phyloP scores from a whole-genome alignment of 1,284 basidiomycete genomes.

The Rhodotorula mucilaginosa region DNA sequence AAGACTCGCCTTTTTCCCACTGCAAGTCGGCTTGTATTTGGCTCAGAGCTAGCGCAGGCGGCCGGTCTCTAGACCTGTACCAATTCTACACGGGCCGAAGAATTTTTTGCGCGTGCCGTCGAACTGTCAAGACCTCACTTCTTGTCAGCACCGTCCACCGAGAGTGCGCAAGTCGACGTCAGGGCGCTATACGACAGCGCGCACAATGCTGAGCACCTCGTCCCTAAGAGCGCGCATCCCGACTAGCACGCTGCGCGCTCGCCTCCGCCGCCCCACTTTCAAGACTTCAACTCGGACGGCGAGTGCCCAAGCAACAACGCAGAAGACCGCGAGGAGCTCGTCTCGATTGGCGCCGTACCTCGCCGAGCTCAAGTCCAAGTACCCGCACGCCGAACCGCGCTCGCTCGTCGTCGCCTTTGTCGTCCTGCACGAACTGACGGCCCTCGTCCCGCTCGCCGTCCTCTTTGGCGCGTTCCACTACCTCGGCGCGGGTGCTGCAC shows the following conservation, averaged over 20 bases:
- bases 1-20: too few relatives aligned
- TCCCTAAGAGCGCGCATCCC: background rate
- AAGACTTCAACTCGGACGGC: background rate
- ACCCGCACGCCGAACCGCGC: conserved; percentile 60
- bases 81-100: too few relatives aligned
- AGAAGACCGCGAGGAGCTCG: background rate
- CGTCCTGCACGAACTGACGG: conserved; percentile 82
- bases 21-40: too few relatives aligned
- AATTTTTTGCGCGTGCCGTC: too few relatives aligned
- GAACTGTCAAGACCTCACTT: too few relatives aligned
- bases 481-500: conserved; percentile 67
- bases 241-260: background rate
- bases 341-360: conserved; percentile 19
- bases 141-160: too few relatives aligned
- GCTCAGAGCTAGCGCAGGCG: too few relatives aligned
- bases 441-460: conserved; percentile 69
- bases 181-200: too few relatives aligned
- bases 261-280: background rate
- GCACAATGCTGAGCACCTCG: background rate
- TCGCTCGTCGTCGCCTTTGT: conserved; percentile 76
- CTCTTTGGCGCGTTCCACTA: conserved; percentile 70
- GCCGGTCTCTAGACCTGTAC: too few relatives aligned
- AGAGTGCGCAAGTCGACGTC: too few relatives aligned
- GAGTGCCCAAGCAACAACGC: background rate
- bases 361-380: conserved; percentile 16